Base-by-base conservation (phyloP, 495 filamentous ascomycete species). In the Staphylotrichum longicolle region DNA sequence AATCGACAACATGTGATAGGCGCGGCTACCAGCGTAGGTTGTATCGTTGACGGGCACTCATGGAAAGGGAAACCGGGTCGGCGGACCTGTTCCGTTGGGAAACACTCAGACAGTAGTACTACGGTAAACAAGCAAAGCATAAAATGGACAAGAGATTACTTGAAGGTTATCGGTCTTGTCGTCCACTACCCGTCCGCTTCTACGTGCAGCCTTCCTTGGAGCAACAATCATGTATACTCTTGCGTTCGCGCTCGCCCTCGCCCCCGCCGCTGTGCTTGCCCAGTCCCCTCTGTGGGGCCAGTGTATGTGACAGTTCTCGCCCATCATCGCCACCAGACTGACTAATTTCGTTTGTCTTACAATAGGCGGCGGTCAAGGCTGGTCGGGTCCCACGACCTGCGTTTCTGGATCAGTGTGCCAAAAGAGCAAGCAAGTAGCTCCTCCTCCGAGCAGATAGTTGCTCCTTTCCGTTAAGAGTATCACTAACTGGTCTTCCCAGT, bases 141-240 rank as follows among this genome's bases (percentile, higher is more conserved):
- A 57, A 48, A 57, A 57, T 30, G 33, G 44, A 30, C 55, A 48
- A 35, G 44, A n/a, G 32, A 14, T 48, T 15, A n/a, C 34, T 57
- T 30, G 45, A 49, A 2, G 6, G 33, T 47, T 45, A 15, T 11
- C 41, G 14, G 15, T 34, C 54, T 56, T 46, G 41, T 46, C 40
- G 12, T 56, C 30, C 8, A 55, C 39, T 7, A 45, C n/a, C 40
- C 48, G 55, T 49, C 55, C 44, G 14, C 55, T 37, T 34, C 54
- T 7, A 40, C 34, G 7, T 40, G 42, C 20, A 48, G 37, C 11
- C 35, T 51, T 42, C 34, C 34, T 51, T 34, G 35, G 37, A 59
- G 57, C 57, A 59, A 42, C 47, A 41, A 51, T 51, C 46, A 59
- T 59, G 57, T n/a, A 51, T 49, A 32, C 46, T 42, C 10, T 59